Percentiles rank a stretch among this genome's conserved stretches.
phyloP scores from a whole-genome alignment of 495 filamentous ascomycete species.

The Chaetomium tenue region DNA sequence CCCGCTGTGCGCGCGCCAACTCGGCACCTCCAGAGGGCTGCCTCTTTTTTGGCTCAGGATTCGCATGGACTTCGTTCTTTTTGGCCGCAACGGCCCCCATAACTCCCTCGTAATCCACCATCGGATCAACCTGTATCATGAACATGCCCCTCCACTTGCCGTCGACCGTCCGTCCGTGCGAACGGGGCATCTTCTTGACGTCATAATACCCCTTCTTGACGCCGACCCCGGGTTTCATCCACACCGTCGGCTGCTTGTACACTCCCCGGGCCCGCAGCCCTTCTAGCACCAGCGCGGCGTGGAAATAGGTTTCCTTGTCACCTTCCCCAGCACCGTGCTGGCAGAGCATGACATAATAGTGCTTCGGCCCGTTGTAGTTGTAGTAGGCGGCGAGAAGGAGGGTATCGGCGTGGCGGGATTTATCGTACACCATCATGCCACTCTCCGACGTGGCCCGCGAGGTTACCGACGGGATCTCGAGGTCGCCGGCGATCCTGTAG shows the following conservation, averaged over 20 bases:
- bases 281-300: slow-evolving; percentile 52
- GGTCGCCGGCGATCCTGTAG: slow-evolving; percentile 52
- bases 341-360: slow-evolving; percentile 58
- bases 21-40: too few species aligned
- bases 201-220: slow-evolving; percentile 31
- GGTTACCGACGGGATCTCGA: slow-evolving; percentile 37
- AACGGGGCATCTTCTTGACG: background rate
- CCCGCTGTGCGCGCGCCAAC: too few species aligned
- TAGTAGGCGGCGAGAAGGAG: slow-evolving; percentile 62
- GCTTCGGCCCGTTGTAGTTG: slow-evolving; percentile 58
- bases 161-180: background rate
- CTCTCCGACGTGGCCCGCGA: slow-evolving; percentile 51
- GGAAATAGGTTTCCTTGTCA: slow-evolving; percentile 64
- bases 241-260: slow-evolving; percentile 6
- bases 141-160: background rate
- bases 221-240: background rate
- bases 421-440: slow-evolving; percentile 57
- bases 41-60: too few species aligned
- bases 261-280: slow-evolving; percentile 27
- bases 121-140: background rate
- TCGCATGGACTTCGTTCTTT: background rate
- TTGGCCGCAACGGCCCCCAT: background rate
- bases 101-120: background rate
- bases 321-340: slow-evolving; percentile 59
- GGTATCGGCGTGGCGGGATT: slow-evolving; percentile 51